These are phyloP conservation scores for Auriculariales sp. DNA, from an alignment of 768 basidiomycete species.

Conservation along the genomic window DNA sequence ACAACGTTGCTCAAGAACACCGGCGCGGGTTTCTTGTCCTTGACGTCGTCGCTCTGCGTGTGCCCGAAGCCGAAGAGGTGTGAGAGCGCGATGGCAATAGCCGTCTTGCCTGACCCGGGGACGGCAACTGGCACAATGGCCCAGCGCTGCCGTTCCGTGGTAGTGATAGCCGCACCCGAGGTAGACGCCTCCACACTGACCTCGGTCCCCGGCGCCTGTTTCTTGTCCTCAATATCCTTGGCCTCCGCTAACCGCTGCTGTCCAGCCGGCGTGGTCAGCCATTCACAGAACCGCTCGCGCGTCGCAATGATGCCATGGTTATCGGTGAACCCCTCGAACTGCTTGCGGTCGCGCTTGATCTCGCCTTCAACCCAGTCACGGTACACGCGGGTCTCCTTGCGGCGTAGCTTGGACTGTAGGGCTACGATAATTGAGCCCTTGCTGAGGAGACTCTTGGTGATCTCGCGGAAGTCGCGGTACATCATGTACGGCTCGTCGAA, in stretches of 20 bases:
- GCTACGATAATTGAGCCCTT: constrained; percentile 21
- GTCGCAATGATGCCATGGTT: constrained; percentile 78
- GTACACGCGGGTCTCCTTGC: constrained; percentile 68
- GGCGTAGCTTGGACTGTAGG: constrained; percentile 52
- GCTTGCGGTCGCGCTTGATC: constrained; percentile 42
- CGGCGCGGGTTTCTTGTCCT: constrained; percentile 56
- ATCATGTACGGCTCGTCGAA: constrained; percentile 99
- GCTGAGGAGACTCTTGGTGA: constrained; percentile 63
- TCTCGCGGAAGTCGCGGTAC: constrained; percentile 95
- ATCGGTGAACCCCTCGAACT: constrained; percentile 49
- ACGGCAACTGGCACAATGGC: constrained; percentile 81
- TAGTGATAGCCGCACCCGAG: background rate
- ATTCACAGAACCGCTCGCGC: constrained; percentile 63
- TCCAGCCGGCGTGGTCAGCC: constrained; percentile 40
- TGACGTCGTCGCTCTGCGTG: constrained; percentile 86
- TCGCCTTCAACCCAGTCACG: constrained; percentile 70
- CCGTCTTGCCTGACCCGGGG: constrained; percentile 90
- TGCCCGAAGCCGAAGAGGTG: constrained; percentile 80
- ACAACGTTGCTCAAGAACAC: constrained; percentile 61
- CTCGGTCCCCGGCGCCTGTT: constrained; percentile 7
- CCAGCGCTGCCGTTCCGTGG: constrained; percentile 14
- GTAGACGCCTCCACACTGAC: constrained; percentile 11
- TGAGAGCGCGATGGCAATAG: constrained; percentile 62
- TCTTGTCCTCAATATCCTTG: constrained; percentile 17
- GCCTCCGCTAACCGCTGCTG: constrained; percentile 17